Evolutionary conservation across 306 rosid genomes (phyloP).

Genomic region (Cucumis melo): DNA sequence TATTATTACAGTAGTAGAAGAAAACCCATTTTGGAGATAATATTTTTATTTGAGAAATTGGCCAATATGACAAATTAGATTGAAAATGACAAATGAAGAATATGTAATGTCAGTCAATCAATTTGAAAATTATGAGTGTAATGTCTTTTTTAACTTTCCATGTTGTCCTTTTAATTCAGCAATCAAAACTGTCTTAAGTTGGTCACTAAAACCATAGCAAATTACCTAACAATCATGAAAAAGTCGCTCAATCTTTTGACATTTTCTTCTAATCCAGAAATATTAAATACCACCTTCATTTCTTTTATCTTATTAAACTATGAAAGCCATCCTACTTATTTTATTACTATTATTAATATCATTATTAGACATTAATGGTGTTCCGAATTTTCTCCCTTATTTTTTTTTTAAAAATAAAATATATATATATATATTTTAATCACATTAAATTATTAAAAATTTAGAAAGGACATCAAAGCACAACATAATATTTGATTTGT

Average conservation of each 20-base stretch:
- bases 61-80: constrained; percentile 7
- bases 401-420: neutral
- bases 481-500: neutral
- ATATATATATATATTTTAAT: neutral
- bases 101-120: neutral
- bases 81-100: neutral
- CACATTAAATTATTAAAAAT: neutral
- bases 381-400: neutral
- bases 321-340: too few species aligned
- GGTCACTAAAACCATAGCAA: neutral
- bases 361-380: neutral
- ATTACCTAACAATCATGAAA: neutral
- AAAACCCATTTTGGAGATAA: neutral
- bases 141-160: neutral
- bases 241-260: neutral
- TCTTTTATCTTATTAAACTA: too few species aligned
- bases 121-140: neutral
- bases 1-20: too few species aligned
- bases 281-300: neutral
- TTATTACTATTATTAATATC: too few species aligned
- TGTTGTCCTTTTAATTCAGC: constrained; percentile 1
- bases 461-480: neutral
- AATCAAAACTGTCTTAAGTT: constrained; percentile 2
- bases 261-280: neutral
- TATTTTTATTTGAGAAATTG: neutral